phyloP scores from a whole-genome alignment of 2,329 filamentous ascomycete genomes.

The Aspergillus aculeatus region DNA sequence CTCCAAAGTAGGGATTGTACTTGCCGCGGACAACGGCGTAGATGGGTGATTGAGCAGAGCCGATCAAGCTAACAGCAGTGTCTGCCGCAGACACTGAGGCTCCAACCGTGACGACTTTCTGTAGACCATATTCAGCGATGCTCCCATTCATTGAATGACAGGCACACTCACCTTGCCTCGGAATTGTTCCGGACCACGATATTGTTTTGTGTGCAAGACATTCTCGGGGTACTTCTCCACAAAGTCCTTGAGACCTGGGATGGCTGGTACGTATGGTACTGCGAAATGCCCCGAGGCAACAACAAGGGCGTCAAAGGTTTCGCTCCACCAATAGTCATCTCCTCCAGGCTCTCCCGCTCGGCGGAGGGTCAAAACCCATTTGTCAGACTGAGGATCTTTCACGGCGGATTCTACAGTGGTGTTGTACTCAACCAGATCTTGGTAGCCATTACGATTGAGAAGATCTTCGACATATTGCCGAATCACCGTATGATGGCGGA shows the following conservation, averaged over 20 bases:
- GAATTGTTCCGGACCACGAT: conserved; percentile 40
- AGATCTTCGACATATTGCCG: conserved; percentile 57
- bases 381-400: conserved; percentile 48
- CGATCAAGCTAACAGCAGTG: conserved; percentile 55
- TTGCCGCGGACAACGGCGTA: conserved; percentile 56
- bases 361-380: conserved; percentile 57
- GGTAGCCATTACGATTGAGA: conserved; percentile 54
- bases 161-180: conserved; percentile 30
- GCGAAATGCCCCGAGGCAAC: conserved; percentile 62
- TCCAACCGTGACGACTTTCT: conserved; percentile 62
- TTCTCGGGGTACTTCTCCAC: conserved; percentile 37
- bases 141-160: no score
- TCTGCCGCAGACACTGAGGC: conserved; percentile 65
- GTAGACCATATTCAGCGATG: background rate
- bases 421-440: conserved; percentile 46
- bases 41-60: conserved; percentile 49
- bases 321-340: conserved; percentile 61
- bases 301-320: conserved; percentile 61
- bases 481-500: conserved; percentile 61
- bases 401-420: conserved; percentile 61
- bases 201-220: conserved; percentile 45
- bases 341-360: conserved; percentile 30
- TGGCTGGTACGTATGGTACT: conserved; percentile 53
- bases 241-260: conserved; percentile 44
- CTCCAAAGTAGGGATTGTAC: conserved; percentile 57